These are phyloP conservation scores for Uronychia binucleata DNA, from an alignment of 73 alveolate genomes.

Conservation along the genomic window DNA sequence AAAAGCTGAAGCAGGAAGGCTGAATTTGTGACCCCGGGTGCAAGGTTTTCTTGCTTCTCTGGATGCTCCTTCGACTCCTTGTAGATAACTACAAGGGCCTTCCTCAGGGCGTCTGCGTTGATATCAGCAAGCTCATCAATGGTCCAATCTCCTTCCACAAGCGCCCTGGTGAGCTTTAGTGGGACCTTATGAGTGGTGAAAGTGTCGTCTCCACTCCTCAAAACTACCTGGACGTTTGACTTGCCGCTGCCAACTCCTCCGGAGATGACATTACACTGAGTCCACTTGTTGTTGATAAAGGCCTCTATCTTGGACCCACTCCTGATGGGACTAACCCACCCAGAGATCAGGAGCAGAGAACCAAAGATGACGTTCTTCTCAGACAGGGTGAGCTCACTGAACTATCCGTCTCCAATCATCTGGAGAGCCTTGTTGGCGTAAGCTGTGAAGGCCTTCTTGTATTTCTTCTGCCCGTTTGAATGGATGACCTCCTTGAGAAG, in stretches of 20 bases:
- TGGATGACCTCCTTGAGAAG: slow-evolving; percentile 10
- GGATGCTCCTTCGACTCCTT: background rate
- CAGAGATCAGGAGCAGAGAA: slow-evolving; percentile 24
- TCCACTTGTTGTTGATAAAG: slow-evolving; percentile 45
- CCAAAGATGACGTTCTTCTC: slow-evolving; percentile 35
- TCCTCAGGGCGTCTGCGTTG: background rate
- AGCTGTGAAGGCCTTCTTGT: background rate
- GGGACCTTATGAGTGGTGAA: slow-evolving; percentile 17
- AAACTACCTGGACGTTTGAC: slow-evolving; percentile 23
- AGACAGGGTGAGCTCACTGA: slow-evolving; percentile 5
- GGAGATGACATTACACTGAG: slow-evolving; percentile 34
- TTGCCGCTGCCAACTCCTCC: slow-evolving; percentile 55
- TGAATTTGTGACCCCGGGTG: background rate
- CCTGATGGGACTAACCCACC: slow-evolving; percentile 33
- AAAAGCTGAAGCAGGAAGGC: background rate
- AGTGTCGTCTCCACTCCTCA: slow-evolving; percentile 42
- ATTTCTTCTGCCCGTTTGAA: background rate
- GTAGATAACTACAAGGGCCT: background rate
- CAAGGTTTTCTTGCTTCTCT: background rate
- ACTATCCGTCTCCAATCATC: slow-evolving; percentile 5
- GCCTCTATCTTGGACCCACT: slow-evolving; percentile 39
- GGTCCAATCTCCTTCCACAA: slow-evolving; percentile 24
- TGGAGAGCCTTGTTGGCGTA: slow-evolving; percentile 1
- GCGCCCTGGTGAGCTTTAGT: slow-evolving; percentile 6
- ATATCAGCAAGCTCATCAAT: background rate